Percentiles rank a stretch among this genome's conserved stretches.
Evolutionary conservation across 2,329 filamentous ascomycete genomes (phyloP).

Genomic region (Exophiala oligosperma): DNA sequence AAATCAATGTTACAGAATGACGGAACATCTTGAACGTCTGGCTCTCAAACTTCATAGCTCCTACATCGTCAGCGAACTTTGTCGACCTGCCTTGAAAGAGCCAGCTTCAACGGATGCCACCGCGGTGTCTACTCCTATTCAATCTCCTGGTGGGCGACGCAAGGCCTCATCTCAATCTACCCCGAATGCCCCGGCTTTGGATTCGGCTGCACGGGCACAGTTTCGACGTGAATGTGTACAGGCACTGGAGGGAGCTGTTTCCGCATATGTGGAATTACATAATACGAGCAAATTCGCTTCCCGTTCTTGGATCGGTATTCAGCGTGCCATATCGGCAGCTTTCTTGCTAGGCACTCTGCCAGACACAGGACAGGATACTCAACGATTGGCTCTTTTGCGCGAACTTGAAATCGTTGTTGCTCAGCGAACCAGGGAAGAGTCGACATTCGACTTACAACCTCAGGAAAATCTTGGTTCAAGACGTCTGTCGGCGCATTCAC

Average conservation of each 20-base stretch:
- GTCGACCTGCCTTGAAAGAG: slow-evolving; percentile 60
- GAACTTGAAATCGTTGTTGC: slow-evolving; percentile 46
- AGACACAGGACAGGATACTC: slow-evolving; percentile 43
- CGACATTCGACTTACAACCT: slow-evolving; percentile 21
- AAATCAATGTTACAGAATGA: slow-evolving; percentile 41
- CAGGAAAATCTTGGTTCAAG: slow-evolving; percentile 24
- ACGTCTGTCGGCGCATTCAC: slow-evolving; percentile 12
- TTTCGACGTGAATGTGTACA: slow-evolving; percentile 57
- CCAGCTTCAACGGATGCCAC: slow-evolving; percentile 38
- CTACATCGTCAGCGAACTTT: slow-evolving; percentile 63
- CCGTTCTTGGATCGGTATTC: slow-evolving; percentile 49
- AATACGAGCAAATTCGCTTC: slow-evolving; percentile 43
- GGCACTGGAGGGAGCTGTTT: slow-evolving; percentile 57
- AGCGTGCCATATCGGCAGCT: slow-evolving; percentile 49
- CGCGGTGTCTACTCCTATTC: slow-evolving; percentile 28
- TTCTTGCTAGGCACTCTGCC: slow-evolving; percentile 49
- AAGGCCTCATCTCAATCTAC: slow-evolving; percentile 19
- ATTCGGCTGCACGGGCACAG: slow-evolving; percentile 20
- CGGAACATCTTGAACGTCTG: slow-evolving; percentile 60
- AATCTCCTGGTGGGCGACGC: slow-evolving; percentile 21
- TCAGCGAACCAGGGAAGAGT: slow-evolving; percentile 38
- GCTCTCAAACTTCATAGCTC: slow-evolving; percentile 62
- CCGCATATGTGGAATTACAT: slow-evolving; percentile 60
- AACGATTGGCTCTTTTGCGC: slow-evolving; percentile 41
- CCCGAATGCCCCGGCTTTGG: slow-evolving; percentile 6